Evolutionary conservation across 176 grass and related monocot genomes (phyloP), one percentile per base, ranked within the genome.

Genomic region (Puya raimondii): DNA sequence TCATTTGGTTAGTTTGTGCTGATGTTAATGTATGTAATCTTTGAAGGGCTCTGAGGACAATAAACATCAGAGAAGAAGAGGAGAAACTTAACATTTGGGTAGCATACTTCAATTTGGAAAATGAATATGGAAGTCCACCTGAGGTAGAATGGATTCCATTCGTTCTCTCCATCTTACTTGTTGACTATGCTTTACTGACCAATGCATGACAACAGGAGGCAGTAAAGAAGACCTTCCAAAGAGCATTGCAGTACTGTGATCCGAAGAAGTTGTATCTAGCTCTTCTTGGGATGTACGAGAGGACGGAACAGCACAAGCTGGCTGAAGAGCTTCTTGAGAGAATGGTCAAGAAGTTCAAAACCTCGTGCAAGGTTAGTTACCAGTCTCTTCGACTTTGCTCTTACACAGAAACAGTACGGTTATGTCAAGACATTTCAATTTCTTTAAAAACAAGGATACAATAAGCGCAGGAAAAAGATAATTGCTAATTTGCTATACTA

Each of bases 81-180:
- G 87, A 99, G 72, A 99, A 92, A 71, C 84, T 93, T 25, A 93
- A 93, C 84, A 82, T 99, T 73, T 99, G 94, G 94, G 94, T 99
- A 9, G 84, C 94, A 75, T 99, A 90, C 72, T 93, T 90, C 47
- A 99, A 99, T 85, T 72, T 97, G 67, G 93, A 97, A 82, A 92
- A 92, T 84, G 84, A 92, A 81, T 87, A 92, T 11, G 89, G 94
- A 59, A 92, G 73, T 80, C 86, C 94, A 70, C 77, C 84, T 9
- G 89, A 97, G 84, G 94, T 97, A 86, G 88, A 50, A 69, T 74
- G 68, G 6, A 51, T 63, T 67, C 23, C 63, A 65, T 74, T 66
- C 58, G 14, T 76, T 23, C 50, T 11, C 47, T 53, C 58, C 25
- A 53, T 16, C 64, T 9, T 83, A 33, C n/a, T 75, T 29, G 10